Conservation (phyloP, 176 grass and related monocot genomes). For the Phyllostachys edulis region DNA sequence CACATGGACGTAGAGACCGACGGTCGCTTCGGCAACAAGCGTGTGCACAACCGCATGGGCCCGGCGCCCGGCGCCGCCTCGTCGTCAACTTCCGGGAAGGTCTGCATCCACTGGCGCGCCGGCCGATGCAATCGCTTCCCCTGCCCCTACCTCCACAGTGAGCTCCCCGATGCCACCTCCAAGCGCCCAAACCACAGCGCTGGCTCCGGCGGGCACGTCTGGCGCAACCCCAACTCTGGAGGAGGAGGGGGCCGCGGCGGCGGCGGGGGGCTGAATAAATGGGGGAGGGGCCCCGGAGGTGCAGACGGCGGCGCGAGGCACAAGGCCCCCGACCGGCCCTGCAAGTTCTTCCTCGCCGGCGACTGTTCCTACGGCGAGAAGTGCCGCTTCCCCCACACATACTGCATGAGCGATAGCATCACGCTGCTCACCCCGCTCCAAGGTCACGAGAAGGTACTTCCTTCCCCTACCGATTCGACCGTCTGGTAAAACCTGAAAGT, state of each 20-base stretch:
- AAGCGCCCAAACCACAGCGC: constrained; percentile 47
- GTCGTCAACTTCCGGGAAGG: constrained; percentile 45
- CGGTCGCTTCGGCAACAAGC: constrained; percentile 65
- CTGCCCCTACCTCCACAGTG: constrained; percentile 90
- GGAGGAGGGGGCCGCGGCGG: constrained; percentile 24
- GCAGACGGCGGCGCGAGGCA: constrained; percentile 19
- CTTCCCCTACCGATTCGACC: not conserved
- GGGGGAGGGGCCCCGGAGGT: constrained; percentile 68
- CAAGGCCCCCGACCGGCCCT: constrained; percentile 43
- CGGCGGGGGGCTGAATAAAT: constrained; percentile 44
- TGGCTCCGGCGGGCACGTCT: constrained; percentile 42
- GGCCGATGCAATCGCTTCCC: constrained; percentile 91
- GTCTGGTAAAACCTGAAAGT: not conserved
- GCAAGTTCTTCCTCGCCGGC: constrained; percentile 67
- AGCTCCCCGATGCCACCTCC: constrained; percentile 50
- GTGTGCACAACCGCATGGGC: constrained; percentile 49
- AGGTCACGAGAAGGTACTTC: constrained; percentile 75
- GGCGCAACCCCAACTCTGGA: constrained; percentile 60
- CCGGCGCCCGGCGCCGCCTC: constrained; percentile 29
- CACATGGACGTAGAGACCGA: constrained; percentile 58
- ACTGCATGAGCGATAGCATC: constrained; percentile 66
- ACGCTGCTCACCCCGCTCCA: constrained; percentile 67
- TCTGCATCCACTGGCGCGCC: constrained; percentile 81
- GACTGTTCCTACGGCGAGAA: constrained; percentile 71
- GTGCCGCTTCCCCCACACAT: constrained; percentile 71